Evolutionary conservation across 495 filamentous ascomycete species (phyloP), one percentile per base, ranked within the genome.

Genomic region (Hypoxylon rickii): DNA sequence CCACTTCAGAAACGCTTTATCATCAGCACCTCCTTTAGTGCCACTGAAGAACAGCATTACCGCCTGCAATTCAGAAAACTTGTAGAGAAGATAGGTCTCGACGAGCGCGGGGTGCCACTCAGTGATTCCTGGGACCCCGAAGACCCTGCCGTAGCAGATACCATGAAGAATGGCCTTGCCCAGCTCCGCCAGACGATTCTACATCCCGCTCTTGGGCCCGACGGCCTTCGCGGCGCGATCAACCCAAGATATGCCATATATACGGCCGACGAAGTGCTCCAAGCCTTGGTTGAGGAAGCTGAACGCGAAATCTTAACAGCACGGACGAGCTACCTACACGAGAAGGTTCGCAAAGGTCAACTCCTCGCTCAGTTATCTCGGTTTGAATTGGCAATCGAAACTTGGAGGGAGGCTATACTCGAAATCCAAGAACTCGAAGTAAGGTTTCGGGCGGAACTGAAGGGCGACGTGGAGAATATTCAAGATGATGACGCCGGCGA

Each of bases 21-120:
- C 12, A 89, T 98, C 44, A 94, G 89, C 0, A 83, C 93, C 46
- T 91, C 93, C 0, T 97, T 97, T 63, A 90, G 85, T 1, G 80
- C 88, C 1, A 79, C 96, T 13, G 94, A 98, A 64, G 88, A 96
- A 60, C 89, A 96, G 63, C 83, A 91, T 49, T 98, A 98, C 63
- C 73, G 76, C 13, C 79, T 82, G 31, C 65, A 92, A 1, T 90
- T 89, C 49, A 77, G 83, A 24, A 72, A 89, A 64, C 90, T 96
- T 81, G 86, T 83, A 34, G 75, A 79, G 5, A 80, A 82, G 0
- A 86, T 82, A 52, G 86, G 86, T 1, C 65, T 97, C 7, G 79
- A 86, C 59, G 51, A 67, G 8, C 72, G 83, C 7, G 92, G 93
- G 0, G 74, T 73, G 7, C 88, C 90, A 2, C 39, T 82, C 1